These are phyloP conservation scores for Phalaenopsis hybrid DNA, from an alignment of 116 monocot genomes.

Conservation along the genomic window DNA sequence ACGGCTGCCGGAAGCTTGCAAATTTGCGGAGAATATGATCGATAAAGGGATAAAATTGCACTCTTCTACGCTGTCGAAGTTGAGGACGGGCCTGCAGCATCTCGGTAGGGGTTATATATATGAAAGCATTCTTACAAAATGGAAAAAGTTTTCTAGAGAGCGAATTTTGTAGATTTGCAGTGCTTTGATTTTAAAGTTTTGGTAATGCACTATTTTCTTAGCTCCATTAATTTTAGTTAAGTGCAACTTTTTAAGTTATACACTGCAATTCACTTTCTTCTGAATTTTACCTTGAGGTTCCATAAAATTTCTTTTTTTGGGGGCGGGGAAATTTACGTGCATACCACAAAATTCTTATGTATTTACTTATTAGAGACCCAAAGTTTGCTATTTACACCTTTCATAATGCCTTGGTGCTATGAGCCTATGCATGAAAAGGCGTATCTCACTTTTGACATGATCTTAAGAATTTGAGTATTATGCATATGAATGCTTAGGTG, in stretches of 20 bases:
- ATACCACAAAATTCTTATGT: too few species aligned
- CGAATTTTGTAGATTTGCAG: neutral
- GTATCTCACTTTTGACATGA: too few species aligned
- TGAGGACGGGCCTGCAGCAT: conserved; percentile 38
- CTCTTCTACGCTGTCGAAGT: conserved; percentile 46
- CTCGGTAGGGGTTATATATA: conserved; percentile 41
- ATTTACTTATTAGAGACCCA: neutral
- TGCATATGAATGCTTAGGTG: too few species aligned
- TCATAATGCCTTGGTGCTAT: neutral
- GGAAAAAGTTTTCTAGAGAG: conserved; percentile 25
- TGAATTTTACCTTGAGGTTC: neutral
- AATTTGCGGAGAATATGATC: conserved; percentile 56
- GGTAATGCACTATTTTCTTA: neutral
- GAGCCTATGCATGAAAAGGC: neutral
- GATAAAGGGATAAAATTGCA: conserved; percentile 56
- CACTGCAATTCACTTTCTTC: neutral
- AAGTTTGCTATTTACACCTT: too few species aligned
- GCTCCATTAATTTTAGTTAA: neutral
- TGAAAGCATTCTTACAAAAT: conserved; percentile 51
- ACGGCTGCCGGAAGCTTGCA: conserved; percentile 62
- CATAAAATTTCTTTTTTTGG: neutral
- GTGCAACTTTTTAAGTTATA: neutral
- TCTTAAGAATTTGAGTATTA: too few species aligned
- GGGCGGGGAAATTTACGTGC: too few species aligned
- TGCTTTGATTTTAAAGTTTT: neutral